Base-by-base conservation (phyloP, 2,329 filamentous ascomycete species). In the Aspergillus awamori region DNA sequence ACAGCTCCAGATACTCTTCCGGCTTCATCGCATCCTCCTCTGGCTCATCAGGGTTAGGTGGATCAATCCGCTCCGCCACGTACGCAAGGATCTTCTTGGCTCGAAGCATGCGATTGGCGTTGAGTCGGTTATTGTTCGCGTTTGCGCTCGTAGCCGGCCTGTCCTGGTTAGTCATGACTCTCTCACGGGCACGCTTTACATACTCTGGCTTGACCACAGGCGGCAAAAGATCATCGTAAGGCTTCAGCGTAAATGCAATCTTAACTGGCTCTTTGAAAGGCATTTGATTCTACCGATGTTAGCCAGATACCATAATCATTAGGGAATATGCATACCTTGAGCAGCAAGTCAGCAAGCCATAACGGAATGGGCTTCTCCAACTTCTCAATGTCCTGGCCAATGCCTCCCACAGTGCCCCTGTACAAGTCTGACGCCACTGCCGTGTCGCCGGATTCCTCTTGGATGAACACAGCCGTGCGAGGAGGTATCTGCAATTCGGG, bases 61-160 rank as follows among this genome's bases (percentile, higher is more conserved):
- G 83, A 69, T 98, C 94, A 60, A 99, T 94, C 58, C 93, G 86
- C 77, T 99, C 95, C 1, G 93, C 92, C 17, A 99, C 87, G 70
- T 99, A 99, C 0, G 88, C 87, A 60, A 98, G 80, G 22, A 99
- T 95, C 82, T 99, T 99, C 80, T 92, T 94, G 3, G 96, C 92
- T 51, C 95, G 87, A 54, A 99, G 83, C 95, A 99, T 98, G 58
- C 94, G 87, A 73, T 98, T 99, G 10, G 95, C 95, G 74, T 98
- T 99, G 55, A 99, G 83, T 24, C 95, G 89, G 75, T 94, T 96
- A 56, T 89, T 86, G 60, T 67, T 69, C n/a, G 66, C 69, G 13
- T 65, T 69, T 36, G 65, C 69, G 39, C 66, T 73, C 13, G 63
- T 53, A 49, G 60, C 61, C 6, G 68, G 63, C 15, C 72, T 75